Base-by-base conservation (phyloP, 75 land plant species). In the Sequoiadendron giganteum region DNA sequence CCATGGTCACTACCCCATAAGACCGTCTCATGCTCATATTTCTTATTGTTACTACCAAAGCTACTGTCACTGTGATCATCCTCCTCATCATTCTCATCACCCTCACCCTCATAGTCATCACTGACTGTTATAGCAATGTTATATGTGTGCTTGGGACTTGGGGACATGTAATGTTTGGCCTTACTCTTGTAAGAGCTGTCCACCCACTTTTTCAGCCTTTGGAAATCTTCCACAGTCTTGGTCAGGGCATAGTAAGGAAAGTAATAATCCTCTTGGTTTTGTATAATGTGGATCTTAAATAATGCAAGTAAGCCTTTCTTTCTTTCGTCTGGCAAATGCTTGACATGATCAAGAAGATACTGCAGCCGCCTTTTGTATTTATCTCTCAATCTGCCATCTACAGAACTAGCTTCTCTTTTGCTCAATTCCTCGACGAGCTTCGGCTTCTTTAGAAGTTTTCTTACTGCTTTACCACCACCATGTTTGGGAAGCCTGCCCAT, bases 111-210 rank as follows among this genome's bases (percentile, higher is more conserved):
- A 21, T 61, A 28, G 21, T 2, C 8, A 65, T 21, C 70, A 65
- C n/a, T 65, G 5, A 65, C n/a, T 65, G 70, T 65, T 21, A 65
- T 65, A 25, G 25, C 70, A 65, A 65, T 21, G 28, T 65, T 65
- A 25, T 65, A 65, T 21, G 70, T 21, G 70, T 65, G 70, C 28
- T 65, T 65, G n/a, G 70, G 70, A 65, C n/a, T 25, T 21, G 28
- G 70, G n/a, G 70, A 21, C 70, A 65, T 65, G 70, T 65, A 65
- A 65, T 65, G 70, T 65, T 65, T 65, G n/a, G 70, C 70, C 70
- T 65, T 65, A 21, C 70, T 65, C 28, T 65, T 65, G 21, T 65
- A 65, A 65, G 70, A 65, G 28, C 70, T 65, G 28, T 65, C 70
- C 7, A 65, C 70, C 70, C 70, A 65, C 28, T 65, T 65, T 65